phyloP scores from a whole-genome alignment of 1,139 yeast species.

The Candida tropicalis region DNA sequence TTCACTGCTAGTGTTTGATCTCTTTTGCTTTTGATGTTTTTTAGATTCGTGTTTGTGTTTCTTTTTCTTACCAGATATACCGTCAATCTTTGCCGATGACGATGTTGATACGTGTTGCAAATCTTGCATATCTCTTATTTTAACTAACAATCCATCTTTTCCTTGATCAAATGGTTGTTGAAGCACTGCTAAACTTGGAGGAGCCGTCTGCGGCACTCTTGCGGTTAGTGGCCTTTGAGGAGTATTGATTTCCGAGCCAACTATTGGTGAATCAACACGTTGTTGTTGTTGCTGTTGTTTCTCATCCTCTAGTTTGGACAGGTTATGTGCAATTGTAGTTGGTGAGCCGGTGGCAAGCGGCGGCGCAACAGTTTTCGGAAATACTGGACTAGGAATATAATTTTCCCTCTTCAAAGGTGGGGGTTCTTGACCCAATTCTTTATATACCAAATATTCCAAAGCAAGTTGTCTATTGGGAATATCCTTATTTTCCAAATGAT shows the following conservation, averaged over 20 bases:
- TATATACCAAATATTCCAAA: slow-evolving; percentile 19
- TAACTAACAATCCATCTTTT: background rate
- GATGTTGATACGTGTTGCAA: background rate
- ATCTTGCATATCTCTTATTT: background rate
- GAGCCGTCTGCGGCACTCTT: background rate
- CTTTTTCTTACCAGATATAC: background rate
- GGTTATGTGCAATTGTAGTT: background rate
- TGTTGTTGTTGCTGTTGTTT: no score
- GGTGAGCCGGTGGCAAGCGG: background rate
- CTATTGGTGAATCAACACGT: no score
- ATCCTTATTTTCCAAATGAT: slow-evolving; percentile 19
- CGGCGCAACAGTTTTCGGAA: background rate
- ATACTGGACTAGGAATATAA: background rate
- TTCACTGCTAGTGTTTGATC: slow-evolving; percentile 1
- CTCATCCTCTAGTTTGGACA: background rate
- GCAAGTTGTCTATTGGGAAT: slow-evolving; percentile 20
- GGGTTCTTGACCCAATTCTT: slow-evolving; percentile 16
- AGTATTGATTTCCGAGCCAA: background rate
- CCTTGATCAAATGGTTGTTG: background rate
- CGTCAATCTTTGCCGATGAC: background rate
- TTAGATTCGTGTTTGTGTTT: background rate
- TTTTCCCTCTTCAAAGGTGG: background rate
- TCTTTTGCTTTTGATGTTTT: background rate
- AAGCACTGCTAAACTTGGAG: slow-evolving; percentile 1
- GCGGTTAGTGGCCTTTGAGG: background rate